Evolutionary conservation across 2,329 filamentous ascomycete genomes (phyloP), one percentile per base, ranked within the genome.

Genomic region (Cladosporium phlei): DNA sequence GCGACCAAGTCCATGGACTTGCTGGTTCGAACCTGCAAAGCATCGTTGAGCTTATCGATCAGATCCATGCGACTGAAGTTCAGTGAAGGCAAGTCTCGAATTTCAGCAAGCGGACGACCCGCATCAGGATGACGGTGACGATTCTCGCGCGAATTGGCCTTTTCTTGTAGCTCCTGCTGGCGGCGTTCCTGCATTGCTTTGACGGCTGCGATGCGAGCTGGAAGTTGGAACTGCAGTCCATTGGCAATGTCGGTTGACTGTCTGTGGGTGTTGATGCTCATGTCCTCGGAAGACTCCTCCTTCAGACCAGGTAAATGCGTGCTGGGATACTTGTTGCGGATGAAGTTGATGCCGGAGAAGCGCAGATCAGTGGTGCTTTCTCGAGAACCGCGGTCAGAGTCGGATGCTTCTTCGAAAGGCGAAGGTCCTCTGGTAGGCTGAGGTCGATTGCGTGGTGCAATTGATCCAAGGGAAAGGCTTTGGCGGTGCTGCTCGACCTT

Each of bases 21-120:
- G 5, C 64, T 64, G 5, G 61, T 53, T 7, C 64, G 65, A 19
- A 64, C 53, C 9, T 48, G 38, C 7, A 48, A 35, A 11, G 66
- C 70, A 30, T 71, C 68, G 24, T 70, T 69, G 22, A 74, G 53
- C 55, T 68, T 71, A 30, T 69, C 66, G 43, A 73, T 63, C 35
- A 75, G 56, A 52, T 74, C 65, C 55, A 69, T 67, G 6, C 63
- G 63, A 49, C 71, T 74, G 59, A 75, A 74, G 50, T 73, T 68
- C 50, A 75, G 62, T 6, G 69, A 72, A 11, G 72, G 72, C 22
- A 75, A 60, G 11, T 67, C 63, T 45, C 66, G 62, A 30, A 62
- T 63, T 33, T 69, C 66, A 11, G 54, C 61, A 3, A 69, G 53
- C 10, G 65, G 52, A 12, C 59, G 51, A 45, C 60, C 59, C 49